Percentiles rank a stretch among this genome's conserved stretches.
phyloP scores from a whole-genome alignment of 441 rosid genomes.

The Populus hybrid region DNA sequence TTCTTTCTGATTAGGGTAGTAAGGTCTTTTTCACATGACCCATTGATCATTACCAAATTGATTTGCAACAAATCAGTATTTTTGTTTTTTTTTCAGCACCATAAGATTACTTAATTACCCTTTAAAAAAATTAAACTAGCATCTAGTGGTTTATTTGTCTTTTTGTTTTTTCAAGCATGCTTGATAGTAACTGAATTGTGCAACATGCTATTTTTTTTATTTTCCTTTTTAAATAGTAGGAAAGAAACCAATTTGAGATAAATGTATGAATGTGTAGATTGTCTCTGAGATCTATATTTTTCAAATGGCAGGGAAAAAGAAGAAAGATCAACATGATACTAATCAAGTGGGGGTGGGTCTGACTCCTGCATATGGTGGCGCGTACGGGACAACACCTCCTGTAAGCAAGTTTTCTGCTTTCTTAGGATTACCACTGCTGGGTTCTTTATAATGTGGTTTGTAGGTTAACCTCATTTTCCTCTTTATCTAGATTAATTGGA shows the following conservation, averaged over 20 bases:
- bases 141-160: too few species aligned
- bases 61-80: too few species aligned
- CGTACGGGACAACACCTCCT: constrained; percentile 74
- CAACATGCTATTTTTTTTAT: background rate
- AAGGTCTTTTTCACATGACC: too few species aligned
- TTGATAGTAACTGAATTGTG: background rate
- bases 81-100: too few species aligned
- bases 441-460: constrained; percentile 8
- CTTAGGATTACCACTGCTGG: background rate
- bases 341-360: constrained; percentile 45
- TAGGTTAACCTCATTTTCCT: background rate
- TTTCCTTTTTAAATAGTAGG: background rate
- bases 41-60: too few species aligned
- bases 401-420: constrained; percentile 41
- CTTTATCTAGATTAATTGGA: background rate
- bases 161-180: too few species aligned
- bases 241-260: background rate
- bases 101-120: too few species aligned
- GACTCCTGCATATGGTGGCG: constrained; percentile 66
- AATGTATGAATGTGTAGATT: background rate
- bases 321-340: constrained; percentile 81
- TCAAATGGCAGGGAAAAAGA: constrained; percentile 54
- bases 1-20: too few species aligned
- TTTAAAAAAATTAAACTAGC: too few species aligned
- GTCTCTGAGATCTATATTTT: background rate